Percentiles rank a stretch among this genome's conserved stretches.
Conservation (phyloP, 495 filamentous ascomycete species). For the Penicillium silybi region DNA sequence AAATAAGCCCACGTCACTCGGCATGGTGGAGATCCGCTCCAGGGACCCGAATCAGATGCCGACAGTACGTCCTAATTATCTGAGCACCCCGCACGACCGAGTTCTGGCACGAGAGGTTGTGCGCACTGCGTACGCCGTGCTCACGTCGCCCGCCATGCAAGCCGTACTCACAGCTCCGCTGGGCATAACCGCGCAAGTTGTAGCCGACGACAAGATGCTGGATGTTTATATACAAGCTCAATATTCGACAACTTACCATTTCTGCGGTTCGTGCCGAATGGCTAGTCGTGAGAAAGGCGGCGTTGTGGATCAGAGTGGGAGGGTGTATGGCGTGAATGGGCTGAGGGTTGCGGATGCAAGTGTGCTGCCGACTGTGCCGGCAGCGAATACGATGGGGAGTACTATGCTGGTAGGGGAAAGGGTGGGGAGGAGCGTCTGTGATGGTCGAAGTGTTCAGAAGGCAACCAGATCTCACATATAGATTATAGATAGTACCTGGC, state of each 20-base stretch:
- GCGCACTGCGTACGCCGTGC: conserved; percentile 2
- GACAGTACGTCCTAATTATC: conserved; percentile 1
- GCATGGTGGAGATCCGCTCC: background rate
- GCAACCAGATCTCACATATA: no score
- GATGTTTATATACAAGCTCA: conserved; percentile 1
- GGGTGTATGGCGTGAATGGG: no score
- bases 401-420: no score
- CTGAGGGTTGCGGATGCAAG: no score
- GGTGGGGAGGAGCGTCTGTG: no score
- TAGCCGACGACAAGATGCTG: conserved; percentile 1
- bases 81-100: conserved; percentile 1
- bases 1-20: background rate
- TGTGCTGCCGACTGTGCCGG: no score
- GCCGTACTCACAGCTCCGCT: conserved; percentile 1
- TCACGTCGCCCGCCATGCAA: conserved; percentile 2
- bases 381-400: no score
- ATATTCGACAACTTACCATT: conserved; percentile 3
- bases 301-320: background rate
- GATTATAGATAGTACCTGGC: no score
- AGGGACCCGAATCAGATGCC: conserved; percentile 1
- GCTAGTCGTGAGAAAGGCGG: background rate
- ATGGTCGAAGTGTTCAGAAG: no score
- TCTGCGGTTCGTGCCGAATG: conserved; percentile 1
- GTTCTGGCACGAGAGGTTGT: conserved; percentile 1
- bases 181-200: background rate